Evolutionary conservation across 306 rosid species (phyloP).

Genomic region (Vachellia collinsii): DNA sequence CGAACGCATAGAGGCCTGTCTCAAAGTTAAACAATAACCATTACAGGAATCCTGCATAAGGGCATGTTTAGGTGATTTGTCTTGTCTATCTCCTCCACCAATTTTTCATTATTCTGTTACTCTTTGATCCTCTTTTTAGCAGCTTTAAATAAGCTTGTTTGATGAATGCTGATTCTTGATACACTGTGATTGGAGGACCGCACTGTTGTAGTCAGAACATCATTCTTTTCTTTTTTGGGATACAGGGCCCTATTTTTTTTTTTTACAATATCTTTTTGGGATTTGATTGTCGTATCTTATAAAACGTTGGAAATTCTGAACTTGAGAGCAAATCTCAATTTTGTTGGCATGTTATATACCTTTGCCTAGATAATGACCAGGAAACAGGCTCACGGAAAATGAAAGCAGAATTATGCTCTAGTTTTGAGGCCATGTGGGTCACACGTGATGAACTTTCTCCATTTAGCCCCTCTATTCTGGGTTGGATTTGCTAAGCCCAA

Average conservation of each 20-base stretch:
- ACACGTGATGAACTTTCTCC: not conserved
- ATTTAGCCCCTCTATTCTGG: not conserved
- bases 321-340: not conserved
- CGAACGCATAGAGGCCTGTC: conserved; percentile 54
- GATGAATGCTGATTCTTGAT: too few relatives aligned
- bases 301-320: not conserved
- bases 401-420: not conserved
- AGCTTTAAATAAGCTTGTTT: not conserved
- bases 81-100: too few relatives aligned
- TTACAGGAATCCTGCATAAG: not conserved
- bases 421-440: not conserved
- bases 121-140: too few relatives aligned
- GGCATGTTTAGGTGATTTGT: not conserved
- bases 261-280: too few relatives aligned
- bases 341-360: not conserved
- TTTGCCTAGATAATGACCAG: not conserved
- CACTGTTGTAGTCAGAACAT: not conserved
- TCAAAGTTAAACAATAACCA: conserved; percentile 54
- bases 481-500: not conserved
- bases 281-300: not conserved
- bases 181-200: not conserved
- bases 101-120: too few relatives aligned
- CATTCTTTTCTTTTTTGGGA: not conserved
- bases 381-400: not conserved
- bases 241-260: too few relatives aligned